Conservation (phyloP, 2,329 filamentous ascomycete species). For the Penicillium freii region DNA sequence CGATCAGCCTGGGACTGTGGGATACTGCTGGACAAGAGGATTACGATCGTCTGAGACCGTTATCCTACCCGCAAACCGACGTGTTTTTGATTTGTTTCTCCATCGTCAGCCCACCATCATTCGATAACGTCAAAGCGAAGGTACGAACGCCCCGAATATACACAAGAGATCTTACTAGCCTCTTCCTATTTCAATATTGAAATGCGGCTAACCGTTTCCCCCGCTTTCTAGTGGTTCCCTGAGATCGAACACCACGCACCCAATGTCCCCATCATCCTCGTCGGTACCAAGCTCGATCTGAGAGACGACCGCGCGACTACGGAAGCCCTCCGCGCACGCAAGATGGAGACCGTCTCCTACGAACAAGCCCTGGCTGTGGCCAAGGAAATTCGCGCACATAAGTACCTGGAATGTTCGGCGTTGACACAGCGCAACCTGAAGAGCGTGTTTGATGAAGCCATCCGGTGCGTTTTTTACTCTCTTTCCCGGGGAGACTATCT, state of each 20-base stretch:
- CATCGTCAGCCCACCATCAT: slow-evolving; percentile 94
- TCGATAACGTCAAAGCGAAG: slow-evolving; percentile 99
- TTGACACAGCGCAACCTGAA: slow-evolving; percentile 95
- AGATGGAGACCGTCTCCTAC: slow-evolving; percentile 96
- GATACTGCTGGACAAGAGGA: slow-evolving; percentile 99
- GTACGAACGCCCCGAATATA: slow-evolving; percentile 49
- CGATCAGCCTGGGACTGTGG: slow-evolving; percentile 94
- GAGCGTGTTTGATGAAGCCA: slow-evolving; percentile 98
- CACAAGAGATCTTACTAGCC: neutral
- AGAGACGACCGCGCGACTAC: slow-evolving; percentile 82
- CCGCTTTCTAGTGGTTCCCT: slow-evolving; percentile 73
- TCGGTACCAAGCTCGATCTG: slow-evolving; percentile 94
- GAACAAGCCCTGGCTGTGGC: slow-evolving; percentile 85
- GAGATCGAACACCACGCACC: slow-evolving; percentile 97
- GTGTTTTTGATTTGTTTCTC: slow-evolving; percentile 99
- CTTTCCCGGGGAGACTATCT: neutral
- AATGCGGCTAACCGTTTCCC: slow-evolving; percentile 8
- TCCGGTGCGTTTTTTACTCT: slow-evolving; percentile 64
- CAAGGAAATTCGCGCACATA: slow-evolving; percentile 92
- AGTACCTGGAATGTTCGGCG: slow-evolving; percentile 97
- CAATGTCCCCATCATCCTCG: slow-evolving; percentile 91
- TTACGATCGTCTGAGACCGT: slow-evolving; percentile 89
- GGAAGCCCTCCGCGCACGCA: slow-evolving; percentile 80
- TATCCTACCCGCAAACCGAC: slow-evolving; percentile 97
- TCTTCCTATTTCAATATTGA: neutral